phyloP scores from a whole-genome alignment of 1,139 yeast genomes.

The Arxiozyma slooffiae region DNA sequence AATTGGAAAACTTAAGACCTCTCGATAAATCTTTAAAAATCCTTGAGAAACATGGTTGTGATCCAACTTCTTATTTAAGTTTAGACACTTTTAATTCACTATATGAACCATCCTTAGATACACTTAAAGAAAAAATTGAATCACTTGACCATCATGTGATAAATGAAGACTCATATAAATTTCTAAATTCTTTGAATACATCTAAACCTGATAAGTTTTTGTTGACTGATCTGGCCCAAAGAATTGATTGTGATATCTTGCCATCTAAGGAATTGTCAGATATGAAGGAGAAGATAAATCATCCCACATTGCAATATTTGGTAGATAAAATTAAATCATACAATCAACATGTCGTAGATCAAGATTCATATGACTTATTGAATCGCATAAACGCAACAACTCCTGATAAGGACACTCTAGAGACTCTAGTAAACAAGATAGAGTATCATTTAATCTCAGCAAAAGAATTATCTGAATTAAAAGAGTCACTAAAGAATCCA shows the following conservation, averaged over 20 bases:
- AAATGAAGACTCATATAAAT: conserved; percentile 9
- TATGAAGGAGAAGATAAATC: conserved; percentile 3
- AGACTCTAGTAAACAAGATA: neutral
- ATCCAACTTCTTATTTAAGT: neutral
- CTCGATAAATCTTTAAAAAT: neutral
- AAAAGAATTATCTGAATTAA: conserved; percentile 4
- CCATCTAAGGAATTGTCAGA: neutral
- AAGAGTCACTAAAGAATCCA: conserved; percentile 15
- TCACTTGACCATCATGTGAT: conserved; percentile 3
- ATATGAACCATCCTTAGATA: conserved; percentile 10
- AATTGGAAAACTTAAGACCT: conserved; percentile 2
- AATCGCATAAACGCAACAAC: neutral
- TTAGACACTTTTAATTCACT: neutral
- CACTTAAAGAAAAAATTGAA: neutral
- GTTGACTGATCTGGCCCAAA: conserved; percentile 1
- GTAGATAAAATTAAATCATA: neutral
- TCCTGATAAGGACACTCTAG: neutral
- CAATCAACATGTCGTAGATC: neutral
- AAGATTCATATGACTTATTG: conserved; percentile 1
- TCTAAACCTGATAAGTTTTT: conserved; percentile 1
- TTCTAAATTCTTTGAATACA: neutral
- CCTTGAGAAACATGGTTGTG: conserved; percentile 1
- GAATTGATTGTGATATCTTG: neutral
- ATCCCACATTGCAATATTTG: conserved; percentile 8
- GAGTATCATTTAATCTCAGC: neutral